phyloP scores from a whole-genome alignment of 2,329 filamentous ascomycete genomes.

The Microdochium nivale region DNA sequence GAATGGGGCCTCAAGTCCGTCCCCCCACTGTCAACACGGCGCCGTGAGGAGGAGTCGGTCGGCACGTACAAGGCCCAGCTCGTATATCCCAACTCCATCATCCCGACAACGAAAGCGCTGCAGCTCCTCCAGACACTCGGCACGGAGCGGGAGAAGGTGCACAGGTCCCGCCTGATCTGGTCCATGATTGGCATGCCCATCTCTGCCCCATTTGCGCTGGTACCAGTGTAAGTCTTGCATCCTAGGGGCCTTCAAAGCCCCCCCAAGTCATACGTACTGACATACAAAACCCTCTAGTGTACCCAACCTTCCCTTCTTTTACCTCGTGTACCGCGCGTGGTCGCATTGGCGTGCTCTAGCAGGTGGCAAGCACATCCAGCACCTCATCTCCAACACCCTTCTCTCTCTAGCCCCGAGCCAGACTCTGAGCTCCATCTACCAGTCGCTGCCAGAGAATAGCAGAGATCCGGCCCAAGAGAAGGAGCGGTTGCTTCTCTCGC shows the following conservation, averaged over 20 bases:
- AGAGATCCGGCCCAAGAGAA: constrained; percentile 15
- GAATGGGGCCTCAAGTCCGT: constrained; percentile 98
- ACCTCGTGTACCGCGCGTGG: constrained; percentile 83
- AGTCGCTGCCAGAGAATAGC: constrained; percentile 10
- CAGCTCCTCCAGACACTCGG: constrained; percentile 62
- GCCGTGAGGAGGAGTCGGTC: constrained; percentile 53
- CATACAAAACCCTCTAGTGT: constrained; percentile 42
- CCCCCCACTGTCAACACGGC: constrained; percentile 65
- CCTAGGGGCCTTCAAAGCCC: neutral
- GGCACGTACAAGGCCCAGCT: constrained; percentile 62
- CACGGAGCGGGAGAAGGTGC: constrained; percentile 71
- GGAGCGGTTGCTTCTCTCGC: constrained; percentile 40
- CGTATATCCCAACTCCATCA: constrained; percentile 64
- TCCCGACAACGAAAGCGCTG: constrained; percentile 55
- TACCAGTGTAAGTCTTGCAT: constrained; percentile 65
- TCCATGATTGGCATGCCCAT: constrained; percentile 78
- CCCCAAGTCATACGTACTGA: neutral
- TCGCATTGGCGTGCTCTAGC: constrained; percentile 82
- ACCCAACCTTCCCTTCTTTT: constrained; percentile 95
- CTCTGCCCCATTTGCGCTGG: constrained; percentile 68
- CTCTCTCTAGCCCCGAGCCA: constrained; percentile 57
- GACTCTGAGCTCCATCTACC: constrained; percentile 68
- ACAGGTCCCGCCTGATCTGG: constrained; percentile 70
- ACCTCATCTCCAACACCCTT: constrained; percentile 66
- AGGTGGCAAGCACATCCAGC: constrained; percentile 78